Evolutionary conservation across 192 early-diverging fungal species (phyloP), one percentile per base, ranked within the genome.

Genomic region (Radiomyces spectabilis): DNA sequence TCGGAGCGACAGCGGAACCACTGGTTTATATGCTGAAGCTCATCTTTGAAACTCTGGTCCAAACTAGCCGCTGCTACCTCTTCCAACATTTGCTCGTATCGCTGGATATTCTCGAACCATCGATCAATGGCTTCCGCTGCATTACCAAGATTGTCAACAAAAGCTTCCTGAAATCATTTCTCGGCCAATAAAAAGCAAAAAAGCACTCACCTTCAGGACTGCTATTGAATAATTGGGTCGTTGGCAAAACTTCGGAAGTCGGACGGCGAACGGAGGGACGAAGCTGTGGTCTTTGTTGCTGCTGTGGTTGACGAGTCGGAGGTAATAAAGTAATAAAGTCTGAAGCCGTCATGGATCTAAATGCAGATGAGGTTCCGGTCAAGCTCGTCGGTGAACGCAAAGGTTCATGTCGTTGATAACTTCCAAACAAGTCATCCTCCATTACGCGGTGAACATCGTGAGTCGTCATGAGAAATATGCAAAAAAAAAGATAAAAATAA

Each of bases 1-100:
- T 98, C 92, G 2, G 85, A 79, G 43, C 94, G 74, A 27, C 93
- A 86, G 5, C 79, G 78, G 68, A 98, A 93, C 95, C 95, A 98
- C 53, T 94, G 84, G 66, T 98, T 92, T 41, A 98, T 88, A 38
- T 92, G 86, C 41, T 83, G 80, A 39, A 97, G 81, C 64, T 94
- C 94, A 42, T 94, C 92, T 51, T 89, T 84, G 61, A 93, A 94
- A 52, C 79, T 80, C 35, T 83, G 84, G 63, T 94, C 92, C 41
- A 91, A 67, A 50, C 82, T 83, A 38, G 83, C 81, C 25, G 72
- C 68, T 39, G 89, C 87, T 87, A 95, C 92, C 48, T 92, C 88
- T 63, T 97, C 91, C 9, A 97, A 76, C 41, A 89, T 93, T 42
- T 85, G 77, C 65, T 97, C 90, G 67, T 92, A 94, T 62, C 92